Conservation (phyloP, 2,329 filamentous ascomycete genomes). For the Thelonectria rubi region DNA sequence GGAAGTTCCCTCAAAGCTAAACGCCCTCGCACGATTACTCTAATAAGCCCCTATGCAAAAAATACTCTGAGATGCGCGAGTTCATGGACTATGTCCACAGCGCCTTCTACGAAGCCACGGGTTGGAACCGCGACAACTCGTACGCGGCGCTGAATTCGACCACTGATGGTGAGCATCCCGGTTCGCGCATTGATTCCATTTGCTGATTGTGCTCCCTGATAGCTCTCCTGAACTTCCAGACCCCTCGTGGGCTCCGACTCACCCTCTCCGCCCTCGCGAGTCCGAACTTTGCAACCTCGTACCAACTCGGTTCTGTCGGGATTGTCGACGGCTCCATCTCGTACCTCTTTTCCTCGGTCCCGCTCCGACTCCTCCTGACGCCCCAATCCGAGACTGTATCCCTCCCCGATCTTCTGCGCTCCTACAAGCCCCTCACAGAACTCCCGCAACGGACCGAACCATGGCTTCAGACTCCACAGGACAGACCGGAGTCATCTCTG, state of each 20-base stretch:
- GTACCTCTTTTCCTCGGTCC: slow-evolving; percentile 91
- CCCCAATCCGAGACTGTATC: slow-evolving; percentile 78
- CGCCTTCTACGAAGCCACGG: slow-evolving; percentile 85
- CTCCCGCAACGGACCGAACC: slow-evolving; percentile 51
- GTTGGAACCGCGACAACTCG: slow-evolving; percentile 92
- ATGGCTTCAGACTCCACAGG: slow-evolving; percentile 34
- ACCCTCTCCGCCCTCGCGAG: slow-evolving; percentile 92
- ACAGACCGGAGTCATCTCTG: slow-evolving; percentile 61
- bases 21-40: not conserved
- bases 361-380: slow-evolving; percentile 71
- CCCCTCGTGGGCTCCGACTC: slow-evolving; percentile 83
- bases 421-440: slow-evolving; percentile 82
- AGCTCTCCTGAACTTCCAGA: slow-evolving; percentile 89
- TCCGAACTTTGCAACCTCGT: slow-evolving; percentile 92
- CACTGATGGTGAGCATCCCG: slow-evolving; percentile 69
- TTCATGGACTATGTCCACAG: slow-evolving; percentile 98
- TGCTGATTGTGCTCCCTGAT: slow-evolving; percentile 30
- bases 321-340: slow-evolving; percentile 96
- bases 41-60: slow-evolving; percentile 37
- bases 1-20: too few relatives aligned
- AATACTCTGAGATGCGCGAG: slow-evolving; percentile 75
- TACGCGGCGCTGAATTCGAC: slow-evolving; percentile 88
- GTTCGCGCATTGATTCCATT: slow-evolving; percentile 6
- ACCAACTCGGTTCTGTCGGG: slow-evolving; percentile 87
- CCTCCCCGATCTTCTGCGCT: slow-evolving; percentile 79